Conservation (phyloP, 2,329 filamentous ascomycete genomes). For the Coleophoma crateriformis region DNA sequence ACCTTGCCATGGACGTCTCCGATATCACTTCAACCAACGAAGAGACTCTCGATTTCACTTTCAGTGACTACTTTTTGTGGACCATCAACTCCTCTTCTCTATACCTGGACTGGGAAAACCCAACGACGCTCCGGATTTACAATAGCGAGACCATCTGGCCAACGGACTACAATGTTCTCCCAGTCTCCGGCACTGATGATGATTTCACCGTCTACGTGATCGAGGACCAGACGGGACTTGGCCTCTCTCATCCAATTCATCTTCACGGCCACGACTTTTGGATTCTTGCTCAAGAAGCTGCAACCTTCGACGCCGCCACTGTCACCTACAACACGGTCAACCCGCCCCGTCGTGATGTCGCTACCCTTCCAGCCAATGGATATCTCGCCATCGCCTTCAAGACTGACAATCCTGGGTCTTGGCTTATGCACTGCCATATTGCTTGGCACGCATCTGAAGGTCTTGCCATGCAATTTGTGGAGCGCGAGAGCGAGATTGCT, state of each 20-base stretch:
- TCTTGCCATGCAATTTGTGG: constrained; percentile 46
- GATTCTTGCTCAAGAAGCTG: constrained; percentile 38
- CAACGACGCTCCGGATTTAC: constrained; percentile 33
- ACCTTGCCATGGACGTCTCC: constrained; percentile 19
- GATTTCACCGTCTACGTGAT: constrained; percentile 23
- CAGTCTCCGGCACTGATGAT: constrained; percentile 9
- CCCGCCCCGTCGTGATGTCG: constrained; percentile 46
- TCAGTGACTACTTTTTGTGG: constrained; percentile 36
- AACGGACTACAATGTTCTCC: constrained; percentile 20
- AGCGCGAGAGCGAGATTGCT: constrained; percentile 19
- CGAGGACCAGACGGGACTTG: constrained; percentile 15
- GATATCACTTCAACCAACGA: constrained; percentile 6
- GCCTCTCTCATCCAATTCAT: constrained; percentile 31
- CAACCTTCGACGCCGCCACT: constrained; percentile 23
- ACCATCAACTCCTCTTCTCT: constrained; percentile 42
- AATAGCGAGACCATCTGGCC: constrained; percentile 23
- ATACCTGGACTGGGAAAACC: constrained; percentile 39
- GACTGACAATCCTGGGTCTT: constrained; percentile 26
- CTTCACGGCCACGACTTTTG: constrained; percentile 47
- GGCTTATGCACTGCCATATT: constrained; percentile 30
- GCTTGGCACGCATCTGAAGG: constrained; percentile 50
- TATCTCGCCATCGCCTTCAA: constrained; percentile 25
- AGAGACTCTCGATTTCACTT: constrained; percentile 9
- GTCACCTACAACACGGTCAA: constrained; percentile 30
- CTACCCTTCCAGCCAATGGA: constrained; percentile 33